Evolutionary conservation across 768 basidiomycete species (phyloP).

Genomic region (Leccinum uliginosum): DNA sequence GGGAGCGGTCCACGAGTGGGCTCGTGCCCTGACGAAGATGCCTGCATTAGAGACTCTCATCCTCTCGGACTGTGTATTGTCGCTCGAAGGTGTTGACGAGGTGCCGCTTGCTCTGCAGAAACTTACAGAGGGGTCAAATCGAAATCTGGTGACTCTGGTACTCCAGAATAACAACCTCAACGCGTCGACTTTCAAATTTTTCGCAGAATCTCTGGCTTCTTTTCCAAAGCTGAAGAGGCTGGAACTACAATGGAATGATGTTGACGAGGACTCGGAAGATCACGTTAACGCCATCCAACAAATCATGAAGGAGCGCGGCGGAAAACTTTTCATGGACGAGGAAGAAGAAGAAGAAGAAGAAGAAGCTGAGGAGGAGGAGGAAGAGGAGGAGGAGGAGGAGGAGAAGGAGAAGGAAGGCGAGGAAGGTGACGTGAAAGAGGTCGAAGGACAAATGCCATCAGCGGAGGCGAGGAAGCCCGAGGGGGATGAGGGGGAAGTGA

Average conservation of each 20-base stretch:
- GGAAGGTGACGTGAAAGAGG: conserved; percentile 27
- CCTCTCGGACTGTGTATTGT: conserved; percentile 88
- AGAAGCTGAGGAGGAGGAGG: conserved; percentile 62
- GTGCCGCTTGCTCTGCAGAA: conserved; percentile 59
- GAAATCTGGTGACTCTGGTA: conserved; percentile 68
- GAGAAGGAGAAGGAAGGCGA: conserved; percentile 39
- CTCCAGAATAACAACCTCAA: conserved; percentile 94
- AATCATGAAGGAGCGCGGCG: conserved; percentile 60
- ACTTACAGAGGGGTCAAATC: conserved; percentile 66
- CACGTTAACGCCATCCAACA: conserved; percentile 46
- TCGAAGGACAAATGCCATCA: conserved; percentile 18
- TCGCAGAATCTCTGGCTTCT: conserved; percentile 64
- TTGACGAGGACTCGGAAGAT: conserved; percentile 70
- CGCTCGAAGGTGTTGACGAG: conserved; percentile 67
- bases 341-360: conserved; percentile 82
- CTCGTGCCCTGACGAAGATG: conserved; percentile 65
- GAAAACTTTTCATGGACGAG: conserved; percentile 62
- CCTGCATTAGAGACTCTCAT: conserved; percentile 72
- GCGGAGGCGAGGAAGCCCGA: conserved; percentile 28
- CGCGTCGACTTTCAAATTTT: conserved; percentile 55
- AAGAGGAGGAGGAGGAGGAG: conserved; percentile 49
- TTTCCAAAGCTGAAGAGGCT: conserved; percentile 57
- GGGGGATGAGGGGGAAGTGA: conserved; percentile 38
- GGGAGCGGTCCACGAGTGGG: conserved; percentile 55
- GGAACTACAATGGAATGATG: conserved; percentile 90